Evolutionary conservation across 2,329 filamentous ascomycete species (phyloP), one percentile per base, ranked within the genome.

Genomic region (Trichoderma atrobrunneum): DNA sequence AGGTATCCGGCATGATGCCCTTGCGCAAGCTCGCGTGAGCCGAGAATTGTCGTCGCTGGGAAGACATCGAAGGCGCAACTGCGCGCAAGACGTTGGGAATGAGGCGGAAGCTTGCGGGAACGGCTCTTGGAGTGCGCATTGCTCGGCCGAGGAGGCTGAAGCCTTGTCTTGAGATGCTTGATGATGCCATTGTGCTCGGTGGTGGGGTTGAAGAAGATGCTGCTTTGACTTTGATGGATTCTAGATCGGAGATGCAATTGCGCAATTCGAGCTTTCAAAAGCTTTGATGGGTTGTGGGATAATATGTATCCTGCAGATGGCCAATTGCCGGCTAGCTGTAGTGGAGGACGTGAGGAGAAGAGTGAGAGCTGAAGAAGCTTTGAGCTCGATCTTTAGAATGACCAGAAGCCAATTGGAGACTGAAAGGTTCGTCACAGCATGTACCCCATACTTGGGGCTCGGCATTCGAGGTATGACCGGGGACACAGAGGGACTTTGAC

Each of bases 1-100:
- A 81, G 7, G 87, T 87, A 73, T 89, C 86, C n/a, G 90, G 89
- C 73, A 87, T 87, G 76, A 91, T 86, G 73, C 88, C 88, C 77
- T 87, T 83, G 76, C 74, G 67, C n/a, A 74, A 72, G 30, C 73
- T 65, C 24, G 77, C 36, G 12, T 78, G 78, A 34, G 79, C 77
- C 26, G 80, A 80, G 73, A 84, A 80, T 57, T 73, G 73, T 48
- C 76, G 78, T 43, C 76, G 78, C 7, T 75, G 62, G 51, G 73
- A 56, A 64, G 57, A 10, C 57, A 26, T 8, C 28, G 71, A 61
- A 60, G 65, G 68, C 51, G 24, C 7, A 10, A 26, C 30, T 43
- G 70, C 48, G 51, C 54, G 43, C 51, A 72, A 66, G 43, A 71
- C 59, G 30, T 68, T 72, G 39, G 76, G 65, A 3, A 72, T 72